A percentile compares a stretch with the other conserved stretches of the same genome.
Evolutionary conservation across 345 rosid genomes (phyloP).

Genomic region (Populus tremula): DNA sequence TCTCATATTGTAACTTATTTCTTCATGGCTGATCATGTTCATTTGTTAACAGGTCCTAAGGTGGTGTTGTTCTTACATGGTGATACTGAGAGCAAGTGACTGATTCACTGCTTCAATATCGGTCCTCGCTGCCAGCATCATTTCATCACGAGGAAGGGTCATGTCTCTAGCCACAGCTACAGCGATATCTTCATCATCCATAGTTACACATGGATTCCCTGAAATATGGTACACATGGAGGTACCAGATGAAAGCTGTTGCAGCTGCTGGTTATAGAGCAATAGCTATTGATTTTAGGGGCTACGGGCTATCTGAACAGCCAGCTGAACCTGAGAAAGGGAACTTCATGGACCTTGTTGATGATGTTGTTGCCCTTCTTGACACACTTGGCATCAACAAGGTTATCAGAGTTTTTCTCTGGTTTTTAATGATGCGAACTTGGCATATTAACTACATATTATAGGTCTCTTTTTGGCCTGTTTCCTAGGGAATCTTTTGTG

Average conservation of each 20-base stretch:
- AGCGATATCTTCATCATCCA: too few relatives aligned
- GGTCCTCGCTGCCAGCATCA: too few relatives aligned
- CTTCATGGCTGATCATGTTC: neutral
- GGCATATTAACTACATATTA: too few relatives aligned
- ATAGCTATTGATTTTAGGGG: constrained; percentile 44
- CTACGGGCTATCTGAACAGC: constrained; percentile 41
- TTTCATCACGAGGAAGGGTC: too few relatives aligned
- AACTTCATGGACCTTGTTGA: constrained; percentile 31
- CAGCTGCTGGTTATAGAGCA: constrained; percentile 36
- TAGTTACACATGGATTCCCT: constrained; percentile 50
- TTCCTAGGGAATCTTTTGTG: too few relatives aligned
- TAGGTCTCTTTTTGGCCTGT: too few relatives aligned
- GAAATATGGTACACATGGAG: constrained; percentile 49
- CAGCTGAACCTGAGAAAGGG: constrained; percentile 41
- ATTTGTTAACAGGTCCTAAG: neutral
- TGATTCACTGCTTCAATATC: too few relatives aligned
- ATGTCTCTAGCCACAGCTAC: too few relatives aligned
- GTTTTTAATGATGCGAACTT: too few relatives aligned
- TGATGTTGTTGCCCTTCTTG: constrained; percentile 37
- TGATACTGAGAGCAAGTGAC: too few relatives aligned
- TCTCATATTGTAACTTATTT: too few relatives aligned
- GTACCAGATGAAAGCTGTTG: constrained; percentile 39
- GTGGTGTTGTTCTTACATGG: constrained; percentile 43
- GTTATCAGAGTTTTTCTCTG: constrained; percentile 4
- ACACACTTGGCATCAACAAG: constrained; percentile 27